Percentiles rank a stretch among this genome's conserved stretches.
Conservation (phyloP, 2,329 filamentous ascomycete genomes). For the Neurospora sp. region DNA sequence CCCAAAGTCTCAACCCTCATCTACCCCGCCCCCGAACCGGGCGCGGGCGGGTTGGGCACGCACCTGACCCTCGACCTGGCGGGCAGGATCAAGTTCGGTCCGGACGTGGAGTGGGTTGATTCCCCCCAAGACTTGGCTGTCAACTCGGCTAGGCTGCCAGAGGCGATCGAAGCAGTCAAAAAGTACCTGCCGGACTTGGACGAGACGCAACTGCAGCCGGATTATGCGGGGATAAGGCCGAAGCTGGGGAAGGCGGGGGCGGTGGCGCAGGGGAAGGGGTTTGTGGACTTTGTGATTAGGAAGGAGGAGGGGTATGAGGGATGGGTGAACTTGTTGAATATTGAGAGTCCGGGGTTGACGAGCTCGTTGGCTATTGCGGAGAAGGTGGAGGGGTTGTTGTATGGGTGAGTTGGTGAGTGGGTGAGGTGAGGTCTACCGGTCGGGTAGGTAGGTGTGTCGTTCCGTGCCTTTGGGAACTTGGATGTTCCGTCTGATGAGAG, state of each 20-base stretch:
- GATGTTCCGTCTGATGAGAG: background rate
- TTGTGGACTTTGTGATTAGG: conserved; percentile 75
- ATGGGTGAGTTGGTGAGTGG: conserved; percentile 16
- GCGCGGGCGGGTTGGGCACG: conserved; percentile 77
- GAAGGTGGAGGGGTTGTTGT: conserved; percentile 49
- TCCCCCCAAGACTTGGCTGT: conserved; percentile 59
- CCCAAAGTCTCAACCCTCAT: conserved; percentile 64
- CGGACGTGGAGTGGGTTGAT: conserved; percentile 89
- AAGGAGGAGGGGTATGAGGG: conserved; percentile 68
- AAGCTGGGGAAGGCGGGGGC: conserved; percentile 58
- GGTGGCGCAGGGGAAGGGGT: conserved; percentile 54
- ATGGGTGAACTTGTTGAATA: conserved; percentile 84
- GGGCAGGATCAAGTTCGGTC: conserved; percentile 80
- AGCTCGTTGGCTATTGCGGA: conserved; percentile 79
- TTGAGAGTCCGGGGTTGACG: conserved; percentile 88
- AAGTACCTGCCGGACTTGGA: conserved; percentile 71
- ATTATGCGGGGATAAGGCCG: conserved; percentile 87
- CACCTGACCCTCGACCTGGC: conserved; percentile 86
- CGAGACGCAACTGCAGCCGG: conserved; percentile 53
- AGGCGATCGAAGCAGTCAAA: conserved; percentile 65
- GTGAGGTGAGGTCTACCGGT: background rate
- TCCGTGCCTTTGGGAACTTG: background rate
- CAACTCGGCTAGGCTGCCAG: conserved; percentile 49
- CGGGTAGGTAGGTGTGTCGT: background rate
- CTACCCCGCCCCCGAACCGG: conserved; percentile 78